These are phyloP conservation scores for Botrytis byssoidea DNA, from an alignment of 2,329 filamentous ascomycete genomes.

Conservation along the genomic window DNA sequence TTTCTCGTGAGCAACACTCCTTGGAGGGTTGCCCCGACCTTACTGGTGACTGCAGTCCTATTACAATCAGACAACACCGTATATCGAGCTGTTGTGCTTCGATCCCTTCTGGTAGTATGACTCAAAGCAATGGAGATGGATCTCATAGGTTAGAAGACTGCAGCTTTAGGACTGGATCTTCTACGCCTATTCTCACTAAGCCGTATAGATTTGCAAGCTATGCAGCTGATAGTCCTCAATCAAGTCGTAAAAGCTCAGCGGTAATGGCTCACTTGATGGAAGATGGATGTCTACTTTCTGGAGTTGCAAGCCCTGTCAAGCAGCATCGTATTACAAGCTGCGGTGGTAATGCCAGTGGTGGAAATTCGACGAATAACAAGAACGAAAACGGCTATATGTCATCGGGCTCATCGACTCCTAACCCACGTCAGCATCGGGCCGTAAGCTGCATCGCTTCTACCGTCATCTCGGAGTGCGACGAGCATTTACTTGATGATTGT, in stretches of 20 bases:
- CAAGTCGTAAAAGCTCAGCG: background rate
- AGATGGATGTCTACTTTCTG: slow-evolving; percentile 15
- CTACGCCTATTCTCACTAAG: background rate
- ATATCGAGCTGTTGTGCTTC: slow-evolving; percentile 14
- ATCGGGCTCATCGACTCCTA: background rate
- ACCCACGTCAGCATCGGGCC: background rate
- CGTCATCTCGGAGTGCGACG: background rate
- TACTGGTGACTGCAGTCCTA: background rate
- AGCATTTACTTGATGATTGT: slow-evolving; percentile 12
- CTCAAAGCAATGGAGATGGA: background rate
- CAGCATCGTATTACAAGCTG: slow-evolving; percentile 6
- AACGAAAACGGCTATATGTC: background rate
- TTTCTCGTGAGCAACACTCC: background rate
- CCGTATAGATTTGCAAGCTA: slow-evolving; percentile 9
- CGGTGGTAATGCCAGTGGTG: too few species aligned
- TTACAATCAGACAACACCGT: background rate
- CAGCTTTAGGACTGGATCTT: slow-evolving; percentile 4
- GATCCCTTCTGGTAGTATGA: background rate
- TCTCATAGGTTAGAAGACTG: background rate
- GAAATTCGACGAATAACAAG: background rate
- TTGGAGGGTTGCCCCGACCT: background rate
- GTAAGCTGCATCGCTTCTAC: background rate
- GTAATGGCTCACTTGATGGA: background rate
- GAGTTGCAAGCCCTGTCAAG: slow-evolving; percentile 4
- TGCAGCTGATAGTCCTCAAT: background rate